Percentiles rank a stretch among this genome's conserved stretches.
These are phyloP conservation scores for Boletus rufocinnamomeus DNA, from an alignment of 768 basidiomycete species.

Conservation along the genomic window DNA sequence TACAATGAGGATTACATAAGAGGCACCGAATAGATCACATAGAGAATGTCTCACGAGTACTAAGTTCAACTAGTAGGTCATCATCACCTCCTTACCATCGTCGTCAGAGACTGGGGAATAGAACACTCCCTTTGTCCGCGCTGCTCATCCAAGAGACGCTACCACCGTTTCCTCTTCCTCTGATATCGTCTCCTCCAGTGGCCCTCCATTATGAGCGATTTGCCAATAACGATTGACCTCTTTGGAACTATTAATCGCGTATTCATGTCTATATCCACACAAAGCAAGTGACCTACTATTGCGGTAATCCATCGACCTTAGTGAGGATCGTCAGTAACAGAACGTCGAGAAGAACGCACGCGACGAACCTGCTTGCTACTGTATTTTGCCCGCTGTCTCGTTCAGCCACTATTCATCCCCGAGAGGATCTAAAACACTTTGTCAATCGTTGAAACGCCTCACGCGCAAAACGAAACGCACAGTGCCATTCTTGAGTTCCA, in stretches of 20 bases:
- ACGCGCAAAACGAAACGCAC: background rate
- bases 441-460: too few relatives aligned
- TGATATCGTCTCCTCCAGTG: background rate
- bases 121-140: background rate
- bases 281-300: background rate
- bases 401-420: slow-evolving; percentile 19
- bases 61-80: too few relatives aligned
- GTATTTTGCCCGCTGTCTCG: slow-evolving; percentile 7
- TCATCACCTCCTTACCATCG: too few relatives aligned
- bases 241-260: too few relatives aligned
- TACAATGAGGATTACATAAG: slow-evolving; percentile 6
- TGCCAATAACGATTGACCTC: too few relatives aligned
- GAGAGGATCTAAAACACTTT: slow-evolving; percentile 7
- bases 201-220: background rate
- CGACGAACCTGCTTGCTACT: slow-evolving; percentile 21
- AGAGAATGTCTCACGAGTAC: too few relatives aligned
- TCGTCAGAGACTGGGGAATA: background rate
- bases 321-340: background rate
- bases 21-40: background rate
- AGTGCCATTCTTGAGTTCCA: slow-evolving; percentile 17
- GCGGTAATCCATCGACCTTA: slow-evolving; percentile 10
- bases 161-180: background rate
- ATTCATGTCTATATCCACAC: background rate
- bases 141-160: background rate
- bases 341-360: background rate